phyloP scores from a whole-genome alignment of 1,284 basidiomycete species.

The Moesziomyces antarcticus region DNA sequence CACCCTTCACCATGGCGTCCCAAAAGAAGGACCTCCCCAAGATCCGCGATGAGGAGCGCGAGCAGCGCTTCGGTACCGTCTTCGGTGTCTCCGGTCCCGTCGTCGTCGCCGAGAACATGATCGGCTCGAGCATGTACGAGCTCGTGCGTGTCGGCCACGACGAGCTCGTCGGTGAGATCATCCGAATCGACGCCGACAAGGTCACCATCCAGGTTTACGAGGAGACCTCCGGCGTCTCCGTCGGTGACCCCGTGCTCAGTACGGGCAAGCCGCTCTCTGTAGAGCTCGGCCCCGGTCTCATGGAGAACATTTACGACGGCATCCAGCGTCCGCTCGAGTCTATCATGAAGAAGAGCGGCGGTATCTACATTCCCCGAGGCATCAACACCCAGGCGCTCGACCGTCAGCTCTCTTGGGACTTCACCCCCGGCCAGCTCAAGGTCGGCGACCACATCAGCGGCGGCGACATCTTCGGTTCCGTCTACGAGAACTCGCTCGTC shows the following conservation, averaged over 20 bases:
- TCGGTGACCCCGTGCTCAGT: constrained; percentile 95
- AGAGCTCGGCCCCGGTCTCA: constrained; percentile 94
- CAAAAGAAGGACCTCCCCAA: constrained; percentile 65
- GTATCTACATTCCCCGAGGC: constrained; percentile 92
- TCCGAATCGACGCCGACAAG: constrained; percentile 66
- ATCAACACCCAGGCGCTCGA: constrained; percentile 97
- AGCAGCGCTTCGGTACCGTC: constrained; percentile 58
- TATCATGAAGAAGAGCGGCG: constrained; percentile 95
- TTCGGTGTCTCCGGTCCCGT: constrained; percentile 68
- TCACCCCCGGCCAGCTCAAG: constrained; percentile 81
- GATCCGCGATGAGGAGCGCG: constrained; percentile 66
- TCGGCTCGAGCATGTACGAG: constrained; percentile 67
- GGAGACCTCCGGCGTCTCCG: constrained; percentile 80
- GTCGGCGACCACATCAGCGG: constrained; percentile 93
- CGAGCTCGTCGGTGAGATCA: constrained; percentile 67
- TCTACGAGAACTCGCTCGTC: constrained; percentile 97
- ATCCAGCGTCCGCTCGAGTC: constrained; percentile 73
- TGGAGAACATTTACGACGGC: constrained; percentile 94
- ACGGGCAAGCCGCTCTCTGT: constrained; percentile 98
- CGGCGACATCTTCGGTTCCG: constrained; percentile 93
- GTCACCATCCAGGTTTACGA: constrained; percentile 99
- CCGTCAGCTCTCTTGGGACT: constrained; percentile 92
- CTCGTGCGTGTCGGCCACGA: constrained; percentile 67
- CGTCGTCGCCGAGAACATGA: constrained; percentile 67
- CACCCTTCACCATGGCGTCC: constrained; percentile 50